A percentile compares a stretch with the other conserved stretches of the same genome.
These are phyloP conservation scores for Xylaria arbuscula DNA, from an alignment of 2,329 filamentous ascomycete species.

Conservation along the genomic window DNA sequence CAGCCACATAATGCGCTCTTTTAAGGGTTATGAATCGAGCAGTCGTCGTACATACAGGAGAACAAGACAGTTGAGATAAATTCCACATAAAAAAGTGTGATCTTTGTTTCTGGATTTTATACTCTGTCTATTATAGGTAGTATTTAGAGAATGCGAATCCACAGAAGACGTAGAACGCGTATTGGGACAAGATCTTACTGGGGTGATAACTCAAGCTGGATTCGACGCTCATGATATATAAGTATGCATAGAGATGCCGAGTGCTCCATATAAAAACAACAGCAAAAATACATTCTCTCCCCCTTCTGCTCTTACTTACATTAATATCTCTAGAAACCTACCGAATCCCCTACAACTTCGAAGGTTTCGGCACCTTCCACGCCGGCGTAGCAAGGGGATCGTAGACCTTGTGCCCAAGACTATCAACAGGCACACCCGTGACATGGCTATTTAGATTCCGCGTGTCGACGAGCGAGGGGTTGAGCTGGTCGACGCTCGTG, in stretches of 20 bases:
- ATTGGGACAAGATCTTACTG: not conserved
- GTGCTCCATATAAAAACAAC: not conserved
- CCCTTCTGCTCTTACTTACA: not conserved
- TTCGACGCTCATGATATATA: not conserved
- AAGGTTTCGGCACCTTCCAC: slow-evolving; percentile 60
- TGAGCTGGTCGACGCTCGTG: slow-evolving; percentile 78
- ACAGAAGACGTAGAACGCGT: not conserved
- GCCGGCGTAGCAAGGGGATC: slow-evolving; percentile 64
- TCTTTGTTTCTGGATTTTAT: too few relatives aligned
- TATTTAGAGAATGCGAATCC: too few relatives aligned
- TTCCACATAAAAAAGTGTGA: too few relatives aligned
- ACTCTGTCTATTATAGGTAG: too few relatives aligned
- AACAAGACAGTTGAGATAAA: too few relatives aligned
- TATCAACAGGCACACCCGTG: slow-evolving; percentile 61
- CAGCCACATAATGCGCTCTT: too few relatives aligned
- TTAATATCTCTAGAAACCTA: not conserved
- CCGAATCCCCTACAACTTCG: slow-evolving; percentile 58
- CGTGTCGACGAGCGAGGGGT: slow-evolving; percentile 82
- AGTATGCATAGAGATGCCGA: not conserved
- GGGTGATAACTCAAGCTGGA: not conserved
- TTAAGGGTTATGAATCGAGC: too few relatives aligned
- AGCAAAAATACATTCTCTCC: not conserved
- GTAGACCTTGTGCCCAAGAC: slow-evolving; percentile 62
- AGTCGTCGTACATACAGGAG: too few relatives aligned
- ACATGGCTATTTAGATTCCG: slow-evolving; percentile 71